These are phyloP conservation scores for Cokeromyces recurvatus DNA, from an alignment of 371 early-diverging fungal genomes.

Conservation along the genomic window DNA sequence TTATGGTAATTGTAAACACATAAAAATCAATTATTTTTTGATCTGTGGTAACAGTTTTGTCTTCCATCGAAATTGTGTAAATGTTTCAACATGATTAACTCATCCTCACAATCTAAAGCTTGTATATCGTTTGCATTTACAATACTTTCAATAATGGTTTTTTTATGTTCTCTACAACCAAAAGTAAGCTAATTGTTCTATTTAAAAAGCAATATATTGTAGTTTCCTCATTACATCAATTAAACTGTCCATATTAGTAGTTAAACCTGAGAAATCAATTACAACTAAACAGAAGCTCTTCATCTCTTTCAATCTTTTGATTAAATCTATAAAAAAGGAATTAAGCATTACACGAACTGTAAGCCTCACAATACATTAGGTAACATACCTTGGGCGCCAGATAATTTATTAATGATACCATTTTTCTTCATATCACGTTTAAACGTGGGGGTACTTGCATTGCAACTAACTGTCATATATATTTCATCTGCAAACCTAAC, in stretches of 20 bases:
- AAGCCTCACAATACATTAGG: constrained; percentile 3
- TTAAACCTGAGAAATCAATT: constrained; percentile 17
- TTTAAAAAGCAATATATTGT: constrained; percentile 8
- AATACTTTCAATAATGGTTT: constrained; percentile 15
- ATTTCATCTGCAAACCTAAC: constrained; percentile 6
- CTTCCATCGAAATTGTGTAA: constrained; percentile 12
- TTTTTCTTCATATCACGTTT: constrained; percentile 16
- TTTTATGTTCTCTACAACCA: constrained; percentile 11
- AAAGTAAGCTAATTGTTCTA: constrained; percentile 15
- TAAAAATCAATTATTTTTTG: too few species aligned
- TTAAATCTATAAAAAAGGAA: constrained; percentile 12
- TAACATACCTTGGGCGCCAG: constrained; percentile 14
- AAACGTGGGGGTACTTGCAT: constrained; percentile 2
- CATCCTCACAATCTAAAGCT: constrained; percentile 10
- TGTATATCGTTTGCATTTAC: constrained; percentile 15
- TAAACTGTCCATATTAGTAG: constrained; percentile 11
- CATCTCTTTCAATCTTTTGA: constrained; percentile 8
- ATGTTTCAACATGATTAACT: constrained; percentile 2
- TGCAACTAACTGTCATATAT: constrained; percentile 10
- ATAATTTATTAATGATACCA: constrained; percentile 6
- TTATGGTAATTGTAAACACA: too few species aligned
- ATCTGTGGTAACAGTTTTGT: constrained; percentile 10
- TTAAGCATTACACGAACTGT: constrained; percentile 3
- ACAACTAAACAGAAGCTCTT: constrained; percentile 6
- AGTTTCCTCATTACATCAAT: too few species aligned